These are phyloP conservation scores for Blastocystis sp. DNA, from an alignment of 352 stramenopile species.

Conservation along the genomic window DNA sequence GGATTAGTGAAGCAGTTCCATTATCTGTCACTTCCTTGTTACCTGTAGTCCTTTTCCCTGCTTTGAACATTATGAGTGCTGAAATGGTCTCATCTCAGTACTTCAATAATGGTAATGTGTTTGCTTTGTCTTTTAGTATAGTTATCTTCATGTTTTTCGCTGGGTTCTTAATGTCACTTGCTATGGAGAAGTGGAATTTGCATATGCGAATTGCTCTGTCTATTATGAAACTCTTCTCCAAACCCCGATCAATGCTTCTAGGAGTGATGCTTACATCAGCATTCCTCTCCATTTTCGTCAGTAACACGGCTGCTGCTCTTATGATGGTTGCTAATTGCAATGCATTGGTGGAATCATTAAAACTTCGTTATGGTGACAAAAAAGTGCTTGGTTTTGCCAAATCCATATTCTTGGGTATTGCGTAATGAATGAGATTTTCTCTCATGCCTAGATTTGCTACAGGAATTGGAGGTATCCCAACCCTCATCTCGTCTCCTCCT, in stretches of 20 bases:
- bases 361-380: slow-evolving; percentile 32
- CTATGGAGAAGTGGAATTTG: slow-evolving; percentile 66
- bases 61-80: slow-evolving; percentile 29
- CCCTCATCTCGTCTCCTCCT: slow-evolving; percentile 51
- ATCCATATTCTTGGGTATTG: slow-evolving; percentile 53
- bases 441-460: slow-evolving; percentile 1
- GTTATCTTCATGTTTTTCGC: slow-evolving; percentile 66
- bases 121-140: not conserved
- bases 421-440: slow-evolving; percentile 19
- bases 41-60: slow-evolving; percentile 40
- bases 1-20: slow-evolving; percentile 58
- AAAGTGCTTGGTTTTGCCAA: slow-evolving; percentile 62
- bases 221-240: slow-evolving; percentile 60
- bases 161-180: slow-evolving; percentile 62
- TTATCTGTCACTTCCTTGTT: slow-evolving; percentile 49
- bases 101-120: slow-evolving; percentile 42
- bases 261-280: slow-evolving; percentile 17
- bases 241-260: slow-evolving; percentile 47
- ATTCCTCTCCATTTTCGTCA: slow-evolving; percentile 61
- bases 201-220: slow-evolving; percentile 60
- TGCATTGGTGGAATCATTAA: slow-evolving; percentile 34
- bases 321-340: slow-evolving; percentile 64
- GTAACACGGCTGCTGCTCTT: slow-evolving; percentile 53
- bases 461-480: slow-evolving; percentile 45
- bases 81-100: slow-evolving; percentile 8